phyloP scores from a whole-genome alignment of 2,329 filamentous ascomycete genomes.

The Leptographium radiaticola region DNA sequence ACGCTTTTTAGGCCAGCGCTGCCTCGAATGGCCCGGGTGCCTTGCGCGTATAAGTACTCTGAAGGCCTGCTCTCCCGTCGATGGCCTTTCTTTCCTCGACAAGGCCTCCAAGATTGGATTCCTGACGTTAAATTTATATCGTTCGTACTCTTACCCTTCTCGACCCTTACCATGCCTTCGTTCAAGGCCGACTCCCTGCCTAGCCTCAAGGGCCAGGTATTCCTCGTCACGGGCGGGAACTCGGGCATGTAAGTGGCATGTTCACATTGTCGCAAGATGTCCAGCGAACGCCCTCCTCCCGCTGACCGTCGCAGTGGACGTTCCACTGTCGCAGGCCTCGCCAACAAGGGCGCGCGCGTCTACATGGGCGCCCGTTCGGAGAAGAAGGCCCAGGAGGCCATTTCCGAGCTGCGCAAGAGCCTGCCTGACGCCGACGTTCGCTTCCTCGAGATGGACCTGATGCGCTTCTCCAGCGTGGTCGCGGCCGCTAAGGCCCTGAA shows the following conservation, averaged over 20 bases:
- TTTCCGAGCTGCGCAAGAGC: slow-evolving; percentile 19
- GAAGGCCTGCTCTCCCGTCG: no score
- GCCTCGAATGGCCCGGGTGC: no score
- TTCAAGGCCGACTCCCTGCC: slow-evolving; percentile 29
- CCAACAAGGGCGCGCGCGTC: slow-evolving; percentile 24
- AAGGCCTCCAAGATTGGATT: no score
- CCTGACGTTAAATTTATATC: no score
- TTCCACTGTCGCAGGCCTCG: slow-evolving; percentile 22
- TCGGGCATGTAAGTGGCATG: slow-evolving; percentile 26
- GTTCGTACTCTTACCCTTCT: no score
- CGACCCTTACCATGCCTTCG: neutral
- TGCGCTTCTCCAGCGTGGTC: slow-evolving; percentile 21
- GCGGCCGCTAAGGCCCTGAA: slow-evolving; percentile 20
- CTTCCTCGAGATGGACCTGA: slow-evolving; percentile 23
- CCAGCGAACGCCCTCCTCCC: neutral
- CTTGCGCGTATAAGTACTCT: no score
- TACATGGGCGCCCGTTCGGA: slow-evolving; percentile 25
- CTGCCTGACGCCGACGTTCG: slow-evolving; percentile 19
- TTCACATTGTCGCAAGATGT: neutral
- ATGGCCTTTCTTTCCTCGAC: no score
- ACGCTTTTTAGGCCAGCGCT: no score
- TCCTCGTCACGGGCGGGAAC: slow-evolving; percentile 31
- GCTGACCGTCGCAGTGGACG: slow-evolving; percentile 15
- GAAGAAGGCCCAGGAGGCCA: slow-evolving; percentile 19
- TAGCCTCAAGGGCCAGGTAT: slow-evolving; percentile 27